Evolutionary conservation across 345 rosid species (phyloP), one percentile per base, ranked within the genome.

Genomic region (Melastoma malabathricum): DNA sequence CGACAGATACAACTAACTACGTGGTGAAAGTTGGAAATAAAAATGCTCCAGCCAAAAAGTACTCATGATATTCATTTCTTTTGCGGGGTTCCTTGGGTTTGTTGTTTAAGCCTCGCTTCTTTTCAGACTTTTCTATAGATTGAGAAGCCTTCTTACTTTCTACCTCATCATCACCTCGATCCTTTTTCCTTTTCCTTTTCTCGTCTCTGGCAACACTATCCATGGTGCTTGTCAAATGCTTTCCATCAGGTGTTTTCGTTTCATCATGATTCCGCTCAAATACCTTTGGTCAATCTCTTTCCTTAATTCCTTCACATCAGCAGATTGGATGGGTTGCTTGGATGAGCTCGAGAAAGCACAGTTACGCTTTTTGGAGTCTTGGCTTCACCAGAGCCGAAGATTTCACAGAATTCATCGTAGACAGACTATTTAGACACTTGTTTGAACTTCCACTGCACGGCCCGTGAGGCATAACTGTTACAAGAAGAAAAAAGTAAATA

Each of bases 371-470:
- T 70, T 56, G 64, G 65, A 29, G 71, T 48, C 52, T 64, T 76
- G 51, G 68, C 47, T 63, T 75, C 77, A 53, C 57, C 52, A 17
- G 88, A 71, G 51, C 96, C 97, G 64, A 92, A 92, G 49, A 80
- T 54, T 44, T 75, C 72, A 58, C 44, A 59, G 57, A 79, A 92
- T 7, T 87, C 84, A 10, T 80, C 64, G 71, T 77, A 87, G 57
- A 84, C 60, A 9, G 84, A 77, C 64, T 87, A 82, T 72, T 87
- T 92, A 7, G 89, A 73, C 67, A 68, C 75, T 70, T 79, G 96
- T 68, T 62, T 87, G 38, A 75, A 71, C 72, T 71, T 84, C 98
- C 98, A 92, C 55, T 74, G 83, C 50, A 79, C 88, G 50, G 88
- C 81, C 59, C 70, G 68, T 34, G 64, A 61, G 44, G 84, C 80